Conservation (phyloP, 2,329 filamentous ascomycete species). For the Talaromyces sp. region DNA sequence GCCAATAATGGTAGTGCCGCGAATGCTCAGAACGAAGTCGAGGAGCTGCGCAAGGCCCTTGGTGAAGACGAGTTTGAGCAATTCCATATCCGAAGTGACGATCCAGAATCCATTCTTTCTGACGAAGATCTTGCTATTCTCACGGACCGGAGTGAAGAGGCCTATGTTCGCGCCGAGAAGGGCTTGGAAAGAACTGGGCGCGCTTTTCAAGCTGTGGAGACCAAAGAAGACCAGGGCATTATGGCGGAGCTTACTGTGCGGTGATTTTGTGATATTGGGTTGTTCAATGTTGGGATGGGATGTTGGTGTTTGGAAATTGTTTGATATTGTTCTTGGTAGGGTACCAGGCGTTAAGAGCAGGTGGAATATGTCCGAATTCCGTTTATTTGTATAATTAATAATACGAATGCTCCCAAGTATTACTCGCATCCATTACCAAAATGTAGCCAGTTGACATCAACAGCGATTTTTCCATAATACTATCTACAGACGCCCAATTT, state of each 20-base stretch:
- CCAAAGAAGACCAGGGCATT: constrained; percentile 46
- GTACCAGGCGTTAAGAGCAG: background rate
- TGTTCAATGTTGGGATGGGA: background rate
- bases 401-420: background rate
- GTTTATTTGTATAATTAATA: background rate
- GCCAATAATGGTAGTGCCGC: constrained; percentile 40
- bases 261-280: constrained; percentile 1
- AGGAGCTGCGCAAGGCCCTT: constrained; percentile 59
- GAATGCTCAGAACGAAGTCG: constrained; percentile 47
- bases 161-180: constrained; percentile 68
- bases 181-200: constrained; percentile 58
- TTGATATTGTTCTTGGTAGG: background rate
- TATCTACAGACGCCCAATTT: constrained; percentile 4
- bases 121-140: constrained; percentile 72
- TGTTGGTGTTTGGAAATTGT: background rate
- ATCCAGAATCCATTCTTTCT: constrained; percentile 62
- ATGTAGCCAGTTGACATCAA: background rate
- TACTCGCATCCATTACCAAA: background rate
- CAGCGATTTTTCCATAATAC: constrained; percentile 3
- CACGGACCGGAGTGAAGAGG: constrained; percentile 67
- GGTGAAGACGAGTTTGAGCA: constrained; percentile 68
- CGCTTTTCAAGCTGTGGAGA: constrained; percentile 73
- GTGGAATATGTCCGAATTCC: background rate
- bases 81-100: constrained; percentile 48
- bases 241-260: constrained; percentile 23